Base-by-base conservation (phyloP, 805 yeast species). In the Clavispora phyllophila region DNA sequence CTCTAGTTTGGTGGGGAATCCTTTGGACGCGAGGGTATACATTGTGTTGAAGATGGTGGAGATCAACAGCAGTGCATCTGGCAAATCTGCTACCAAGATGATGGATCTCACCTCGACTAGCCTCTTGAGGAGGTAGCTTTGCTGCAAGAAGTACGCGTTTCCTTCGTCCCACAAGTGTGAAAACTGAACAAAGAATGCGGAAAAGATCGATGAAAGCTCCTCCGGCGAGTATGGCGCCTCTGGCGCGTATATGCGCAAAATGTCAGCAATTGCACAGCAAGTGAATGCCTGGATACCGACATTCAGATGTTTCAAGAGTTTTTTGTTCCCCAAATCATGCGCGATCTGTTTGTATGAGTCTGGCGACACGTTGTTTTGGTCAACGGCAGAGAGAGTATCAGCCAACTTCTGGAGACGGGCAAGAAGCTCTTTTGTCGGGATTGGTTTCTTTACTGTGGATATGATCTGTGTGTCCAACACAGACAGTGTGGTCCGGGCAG, bases 161-260 rank as follows among this genome's bases (percentile, higher is more conserved):
- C 79, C 81, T 8, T 65, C 66, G 43, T 81, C 81, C 6, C 66
- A 51, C 33, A 87, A 61, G 37, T 70, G 72, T 42, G 70, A 70
- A 49, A 90, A 76, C 56, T 85, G 89, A 22, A 64, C 59, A 46
- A 84, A 72, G 54, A 88, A 78, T 7, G 86, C 68, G 49, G 73
- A 76, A 65, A 89, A 87, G 15, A 87, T 75, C 4, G 70, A 81
- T 0, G 79, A 67, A 29, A 89, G 67, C 50, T 84, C 82, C 1
- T 66, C 48, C 19, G 81, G 79, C 2, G 84, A 78, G 61, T 75
- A 89, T 4, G 97, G 96, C 6, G 96, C 95, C 57, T 89, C 87
- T 0, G 96, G 96, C 0, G 96, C 96, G 54, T 74, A 83, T 13
- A 90, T 60, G 44, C 96, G 70, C 33, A 89, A 62, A 9, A 90